Evolutionary conservation across 441 rosid species (phyloP), one percentile per base, ranked within the genome.

Genomic region (Caryocar brasiliense): DNA sequence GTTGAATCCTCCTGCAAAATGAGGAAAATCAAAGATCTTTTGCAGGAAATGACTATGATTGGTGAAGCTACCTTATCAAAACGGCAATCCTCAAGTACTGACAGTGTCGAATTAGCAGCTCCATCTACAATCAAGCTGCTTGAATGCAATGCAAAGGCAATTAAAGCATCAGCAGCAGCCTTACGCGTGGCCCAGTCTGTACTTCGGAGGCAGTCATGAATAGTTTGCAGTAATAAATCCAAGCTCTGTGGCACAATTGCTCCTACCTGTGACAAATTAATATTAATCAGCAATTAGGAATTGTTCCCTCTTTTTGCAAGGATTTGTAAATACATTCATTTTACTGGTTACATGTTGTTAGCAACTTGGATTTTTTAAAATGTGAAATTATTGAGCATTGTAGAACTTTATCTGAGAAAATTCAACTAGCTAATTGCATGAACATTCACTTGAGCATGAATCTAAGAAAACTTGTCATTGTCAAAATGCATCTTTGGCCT

Each of bases 101-200:
- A 60, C 47, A 86, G 55, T 1, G 91, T 86, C 47, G 86, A 81
- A 62, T 38, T 44, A 62, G 83, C 75, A 33, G 79, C 62, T 54
- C 61, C 79, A 58, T 89, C 97, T 40, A 76, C 59, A 37, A 84
- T 58, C 74, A 93, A 68, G 70, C 62, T 40, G 59, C 84, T 82
- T 54, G 97, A 93, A 75, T 89, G 85, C 63, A 77, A 64, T 23
- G 88, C 99, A 55, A 93, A 44, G 54, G 91, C 68, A 71, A 36
- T 73, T 63, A 93, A 67, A 43, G 93, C 70, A 66, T 89, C 99
- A 56, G 96, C 86, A 40, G 97, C 95, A 59, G 99, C 96, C 67
- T 93, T 93, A 19, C 97, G 88, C 17, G 95, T 86, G 4, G 75
- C 91, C 97, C 97, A 93, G 74, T 93, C 99, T 52, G 95, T 62